These are phyloP conservation scores for Ormosia semicastrata DNA, from an alignment of 306 rosid genomes.

Conservation along the genomic window DNA sequence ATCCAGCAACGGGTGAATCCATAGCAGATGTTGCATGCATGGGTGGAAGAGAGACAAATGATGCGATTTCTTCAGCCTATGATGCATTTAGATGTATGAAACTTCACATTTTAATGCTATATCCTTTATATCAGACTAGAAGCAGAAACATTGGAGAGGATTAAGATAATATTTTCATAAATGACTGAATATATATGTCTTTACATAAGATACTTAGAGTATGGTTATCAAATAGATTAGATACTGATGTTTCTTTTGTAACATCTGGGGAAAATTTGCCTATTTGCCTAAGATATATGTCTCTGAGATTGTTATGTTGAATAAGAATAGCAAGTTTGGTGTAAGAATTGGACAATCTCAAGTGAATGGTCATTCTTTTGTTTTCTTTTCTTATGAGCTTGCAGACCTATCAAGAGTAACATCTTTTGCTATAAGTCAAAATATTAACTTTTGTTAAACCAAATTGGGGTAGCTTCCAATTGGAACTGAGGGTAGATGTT, in stretches of 20 bases:
- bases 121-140: slow-evolving; percentile 4
- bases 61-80: slow-evolving; percentile 90
- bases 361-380: background rate
- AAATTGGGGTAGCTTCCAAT: background rate
- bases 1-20: slow-evolving; percentile 93
- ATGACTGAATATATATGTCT: background rate
- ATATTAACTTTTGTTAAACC: background rate
- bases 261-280: background rate
- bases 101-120: slow-evolving; percentile 28
- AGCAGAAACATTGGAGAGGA: background rate
- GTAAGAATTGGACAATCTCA: slow-evolving; percentile 2
- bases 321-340: background rate
- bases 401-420: background rate
- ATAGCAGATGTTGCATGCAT: slow-evolving; percentile 81
- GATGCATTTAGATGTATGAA: slow-evolving; percentile 64
- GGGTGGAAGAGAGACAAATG: slow-evolving; percentile 86
- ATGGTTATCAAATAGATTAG: background rate
- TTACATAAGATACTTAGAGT: background rate
- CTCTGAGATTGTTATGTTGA: background rate
- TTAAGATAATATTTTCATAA: slow-evolving; percentile 10
- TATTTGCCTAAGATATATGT: background rate
- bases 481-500: background rate
- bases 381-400: background rate
- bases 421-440: background rate
- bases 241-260: background rate